Evolutionary conservation across 176 grass and related monocot genomes (phyloP).

Genomic region (Chrysopogon serrulatus): DNA sequence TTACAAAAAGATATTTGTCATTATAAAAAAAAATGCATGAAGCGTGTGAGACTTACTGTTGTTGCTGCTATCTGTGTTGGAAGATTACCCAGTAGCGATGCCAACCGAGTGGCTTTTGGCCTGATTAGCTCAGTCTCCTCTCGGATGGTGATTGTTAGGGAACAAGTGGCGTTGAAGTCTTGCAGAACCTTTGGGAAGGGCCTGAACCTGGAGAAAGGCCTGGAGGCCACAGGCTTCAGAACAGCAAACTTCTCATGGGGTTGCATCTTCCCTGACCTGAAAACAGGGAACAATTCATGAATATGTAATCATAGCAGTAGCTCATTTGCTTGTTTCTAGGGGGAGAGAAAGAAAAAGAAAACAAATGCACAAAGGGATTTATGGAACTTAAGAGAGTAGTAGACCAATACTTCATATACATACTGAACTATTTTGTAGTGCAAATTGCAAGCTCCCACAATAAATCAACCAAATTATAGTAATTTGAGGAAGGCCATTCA

Average conservation of each 20-base stretch:
- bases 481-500: neutral
- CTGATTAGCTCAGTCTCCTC: slow-evolving; percentile 26
- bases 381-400: neutral
- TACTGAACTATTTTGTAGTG: neutral
- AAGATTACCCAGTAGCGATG: neutral
- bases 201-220: slow-evolving; percentile 24
- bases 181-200: slow-evolving; percentile 23
- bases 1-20: neutral
- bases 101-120: slow-evolving; percentile 37
- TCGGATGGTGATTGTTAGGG: neutral
- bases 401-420: neutral
- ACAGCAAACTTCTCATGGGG: slow-evolving; percentile 30
- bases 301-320: neutral
- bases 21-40: neutral
- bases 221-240: slow-evolving; percentile 53
- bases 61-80: neutral
- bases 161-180: slow-evolving; percentile 15
- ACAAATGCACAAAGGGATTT: neutral
- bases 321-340: neutral
- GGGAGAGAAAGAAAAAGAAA: neutral
- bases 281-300: neutral
- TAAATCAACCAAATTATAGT: neutral
- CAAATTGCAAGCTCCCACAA: neutral
- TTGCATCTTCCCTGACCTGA: slow-evolving; percentile 34
- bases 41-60: slow-evolving; percentile 6